Percentiles rank a stretch among this genome's conserved stretches.
Conservation (phyloP, 371 early-diverging fungal genomes). For the Choanephora cucurbitarum region DNA sequence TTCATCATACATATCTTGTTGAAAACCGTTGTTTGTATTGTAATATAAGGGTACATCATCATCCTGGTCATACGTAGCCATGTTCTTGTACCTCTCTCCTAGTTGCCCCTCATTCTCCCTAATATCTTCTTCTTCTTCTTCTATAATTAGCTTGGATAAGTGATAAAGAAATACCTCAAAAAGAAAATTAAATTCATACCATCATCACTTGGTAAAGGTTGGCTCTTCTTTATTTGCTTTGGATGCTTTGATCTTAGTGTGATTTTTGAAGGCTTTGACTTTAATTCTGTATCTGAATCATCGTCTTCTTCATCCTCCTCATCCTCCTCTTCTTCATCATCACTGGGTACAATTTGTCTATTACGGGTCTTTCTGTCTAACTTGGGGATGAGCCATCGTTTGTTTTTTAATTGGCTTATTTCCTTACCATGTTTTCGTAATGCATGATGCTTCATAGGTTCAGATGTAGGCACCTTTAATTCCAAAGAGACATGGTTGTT, state of each 20-base stretch:
- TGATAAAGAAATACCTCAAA: background rate
- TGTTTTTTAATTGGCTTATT: no score
- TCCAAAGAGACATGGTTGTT: constrained; percentile 28
- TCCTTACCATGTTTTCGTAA: background rate
- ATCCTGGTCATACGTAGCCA: background rate
- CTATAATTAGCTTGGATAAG: background rate
- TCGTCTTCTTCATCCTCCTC: constrained; percentile 32
- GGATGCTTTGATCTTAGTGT: constrained; percentile 6
- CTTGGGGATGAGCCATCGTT: no score
- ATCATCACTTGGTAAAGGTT: constrained; percentile 35
- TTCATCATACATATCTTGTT: background rate
- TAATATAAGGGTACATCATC: background rate
- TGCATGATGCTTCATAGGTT: constrained; percentile 3
- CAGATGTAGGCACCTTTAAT: constrained; percentile 5
- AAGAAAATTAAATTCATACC: constrained; percentile 16
- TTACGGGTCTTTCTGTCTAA: constrained; percentile 25
- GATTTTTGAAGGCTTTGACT: constrained; percentile 1
- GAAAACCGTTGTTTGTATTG: background rate
- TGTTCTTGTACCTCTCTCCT: background rate
- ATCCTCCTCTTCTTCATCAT: constrained; percentile 39
- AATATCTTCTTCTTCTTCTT: background rate
- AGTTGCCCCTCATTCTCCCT: background rate
- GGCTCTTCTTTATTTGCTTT: background rate
- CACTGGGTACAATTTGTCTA: constrained; percentile 39
- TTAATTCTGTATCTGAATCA: constrained; percentile 26